These are phyloP conservation scores for Aspergillus carbonarius DNA, from an alignment of 2,329 filamentous ascomycete species.

Conservation along the genomic window DNA sequence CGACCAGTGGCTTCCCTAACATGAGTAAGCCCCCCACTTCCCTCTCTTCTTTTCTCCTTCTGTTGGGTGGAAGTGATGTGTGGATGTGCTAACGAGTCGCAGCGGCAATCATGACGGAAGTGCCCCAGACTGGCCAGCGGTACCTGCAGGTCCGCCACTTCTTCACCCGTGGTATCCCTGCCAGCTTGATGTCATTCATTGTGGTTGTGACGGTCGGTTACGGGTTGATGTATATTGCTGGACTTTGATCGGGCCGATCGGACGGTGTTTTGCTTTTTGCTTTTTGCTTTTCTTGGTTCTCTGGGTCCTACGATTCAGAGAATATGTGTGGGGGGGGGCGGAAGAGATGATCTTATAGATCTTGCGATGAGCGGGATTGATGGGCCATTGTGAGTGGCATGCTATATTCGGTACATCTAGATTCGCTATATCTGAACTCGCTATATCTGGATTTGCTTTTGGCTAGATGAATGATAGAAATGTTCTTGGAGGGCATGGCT, in stretches of 20 bases:
- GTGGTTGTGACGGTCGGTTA: constrained; percentile 90
- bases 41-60: constrained; percentile 12
- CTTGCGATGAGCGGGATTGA: not conserved
- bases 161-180: constrained; percentile 86
- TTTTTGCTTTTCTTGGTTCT: not conserved
- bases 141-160: constrained; percentile 94
- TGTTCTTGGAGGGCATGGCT: not conserved
- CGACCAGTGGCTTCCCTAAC: constrained; percentile 95
- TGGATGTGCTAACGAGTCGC: constrained; percentile 14
- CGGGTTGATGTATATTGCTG: constrained; percentile 77
- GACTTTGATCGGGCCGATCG: constrained; percentile 49
- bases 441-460: not conserved
- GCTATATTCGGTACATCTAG: not conserved
- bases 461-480: not conserved
- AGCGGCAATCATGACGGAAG: constrained; percentile 99
- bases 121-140: constrained; percentile 81
- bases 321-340: not conserved
- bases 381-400: not conserved
- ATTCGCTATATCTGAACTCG: no score
- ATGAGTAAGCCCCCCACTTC: constrained; percentile 75
- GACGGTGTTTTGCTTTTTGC: not conserved
- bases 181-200: constrained; percentile 74
- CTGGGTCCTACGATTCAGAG: not conserved
- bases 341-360: not conserved
- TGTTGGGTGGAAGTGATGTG: not conserved